Base-by-base conservation (phyloP, 2,329 filamentous ascomycete species). In the Dothistroma pini region DNA sequence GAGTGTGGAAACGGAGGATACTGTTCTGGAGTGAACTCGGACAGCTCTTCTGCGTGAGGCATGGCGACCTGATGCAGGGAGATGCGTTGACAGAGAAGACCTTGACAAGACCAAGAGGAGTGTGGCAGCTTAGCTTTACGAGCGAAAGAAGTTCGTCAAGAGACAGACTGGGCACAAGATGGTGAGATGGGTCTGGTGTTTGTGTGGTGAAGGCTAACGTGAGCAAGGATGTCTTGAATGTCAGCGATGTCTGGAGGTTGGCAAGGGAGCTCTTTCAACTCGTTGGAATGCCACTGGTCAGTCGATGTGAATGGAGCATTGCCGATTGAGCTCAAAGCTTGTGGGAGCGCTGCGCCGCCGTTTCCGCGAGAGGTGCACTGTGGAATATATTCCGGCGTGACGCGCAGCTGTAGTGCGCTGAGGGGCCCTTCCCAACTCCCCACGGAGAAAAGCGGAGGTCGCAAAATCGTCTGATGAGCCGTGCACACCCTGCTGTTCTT, bases 1-100 rank as follows among this genome's bases (percentile, higher is more conserved):
- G 58, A 63, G 35, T 71, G 62, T 4, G 79, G 77, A 59, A 81
- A 81, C 1, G 75, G 71, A 8, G 79, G 78, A 21, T 78, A 72
- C 44, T 69, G 62, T 2, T 68, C 49, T 32, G 72, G 72, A 5
- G 66, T 68, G 64, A 74, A 74, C 48, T 74, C 72, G 35, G 63
- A 65, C 38, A 65, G 58, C 7, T 62, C 58, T 59, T 72, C 70
- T 56, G 67, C 66, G 66, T 73, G 71, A 62, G 71, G 71, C 71
- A 73, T 73, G 10, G 48, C 67, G 56, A 32, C 52, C 8, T 25
- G 22, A 16, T 31, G 31, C 22, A 34, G 34, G n/a, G 25, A 47
- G 11, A 21, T 50, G 41, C 19, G 38, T 44, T 54, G 50, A 38
- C n/a, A 3, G n/a, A 38, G 31, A 34, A 21, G 44, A 9, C 19